Evolutionary conservation across 257 asterid species (phyloP).

Genomic region (Cinchona pubescens): DNA sequence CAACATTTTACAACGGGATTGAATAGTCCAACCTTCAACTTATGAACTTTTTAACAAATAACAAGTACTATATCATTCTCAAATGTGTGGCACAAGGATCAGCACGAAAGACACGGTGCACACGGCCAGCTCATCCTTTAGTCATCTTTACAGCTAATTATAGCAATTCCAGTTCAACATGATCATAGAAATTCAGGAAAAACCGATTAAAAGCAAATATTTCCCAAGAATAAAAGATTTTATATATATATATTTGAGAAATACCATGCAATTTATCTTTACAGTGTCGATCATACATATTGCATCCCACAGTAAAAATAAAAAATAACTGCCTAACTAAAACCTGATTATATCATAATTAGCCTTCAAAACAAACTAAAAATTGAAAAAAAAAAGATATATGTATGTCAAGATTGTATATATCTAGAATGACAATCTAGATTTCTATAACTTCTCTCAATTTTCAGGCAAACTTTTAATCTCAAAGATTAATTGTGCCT

Average conservation of each 20-base stretch:
- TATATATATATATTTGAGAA: not conserved
- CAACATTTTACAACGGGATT: too few species aligned
- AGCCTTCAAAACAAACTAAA: not conserved
- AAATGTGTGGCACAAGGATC: not conserved
- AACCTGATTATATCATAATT: constrained; percentile 1
- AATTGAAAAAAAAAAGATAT: not conserved
- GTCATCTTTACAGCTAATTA: not conserved
- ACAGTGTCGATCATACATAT: not conserved
- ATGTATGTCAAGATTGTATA: not conserved
- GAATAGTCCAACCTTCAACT: too few species aligned
- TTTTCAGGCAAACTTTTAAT: constrained; percentile 16
- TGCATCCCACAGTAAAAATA: not conserved
- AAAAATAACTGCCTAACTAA: constrained; percentile 2
- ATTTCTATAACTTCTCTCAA: not conserved
- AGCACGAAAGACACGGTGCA: not conserved
- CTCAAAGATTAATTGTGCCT: constrained; percentile 33
- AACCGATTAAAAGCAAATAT: not conserved
- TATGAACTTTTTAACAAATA: too few species aligned
- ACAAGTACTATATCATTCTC: not conserved
- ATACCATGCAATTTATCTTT: not conserved
- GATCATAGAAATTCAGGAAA: not conserved
- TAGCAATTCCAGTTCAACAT: not conserved
- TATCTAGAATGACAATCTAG: too few species aligned
- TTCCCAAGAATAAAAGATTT: not conserved
- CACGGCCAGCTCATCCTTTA: not conserved